Conservation (phyloP, 495 filamentous ascomycete genomes). For the Sordaria brevicollis region DNA sequence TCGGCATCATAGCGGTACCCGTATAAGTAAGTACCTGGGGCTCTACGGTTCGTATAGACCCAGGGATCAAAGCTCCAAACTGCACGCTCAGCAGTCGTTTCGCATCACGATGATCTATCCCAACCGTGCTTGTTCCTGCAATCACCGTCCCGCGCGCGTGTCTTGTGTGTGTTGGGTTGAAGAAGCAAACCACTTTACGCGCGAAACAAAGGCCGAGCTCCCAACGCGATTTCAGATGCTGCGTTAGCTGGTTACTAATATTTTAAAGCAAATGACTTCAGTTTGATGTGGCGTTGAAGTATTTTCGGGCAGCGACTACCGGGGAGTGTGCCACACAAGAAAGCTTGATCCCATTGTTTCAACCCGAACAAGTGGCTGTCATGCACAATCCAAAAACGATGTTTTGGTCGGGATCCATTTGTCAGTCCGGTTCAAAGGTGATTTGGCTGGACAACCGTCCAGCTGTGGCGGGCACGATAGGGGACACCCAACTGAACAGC, state of each 20-base stretch:
- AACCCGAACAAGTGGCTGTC: not conserved
- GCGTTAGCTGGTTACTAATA: too few species aligned
- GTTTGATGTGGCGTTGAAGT: not conserved
- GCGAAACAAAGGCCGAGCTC: not conserved
- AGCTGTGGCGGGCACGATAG: not conserved
- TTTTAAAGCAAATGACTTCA: not conserved
- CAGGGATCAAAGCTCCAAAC: not conserved
- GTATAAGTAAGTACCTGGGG: too few species aligned
- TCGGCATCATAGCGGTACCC: not conserved
- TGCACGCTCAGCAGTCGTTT: not conserved
- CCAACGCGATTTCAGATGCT: not conserved
- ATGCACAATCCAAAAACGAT: not conserved
- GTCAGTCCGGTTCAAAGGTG: not conserved
- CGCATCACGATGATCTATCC: not conserved
- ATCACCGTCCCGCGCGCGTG: not conserved
- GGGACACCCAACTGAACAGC: not conserved
- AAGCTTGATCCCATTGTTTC: not conserved
- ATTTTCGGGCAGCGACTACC: not conserved
- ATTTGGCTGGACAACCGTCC: not conserved
- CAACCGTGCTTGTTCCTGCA: not conserved
- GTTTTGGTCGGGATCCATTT: not conserved
- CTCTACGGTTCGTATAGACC: not conserved
- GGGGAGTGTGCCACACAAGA: not conserved
- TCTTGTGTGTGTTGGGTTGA: not conserved
- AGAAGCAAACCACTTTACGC: not conserved